Conservation (phyloP, 768 basidiomycete genomes). For the Pleurotus tuoliensis region DNA sequence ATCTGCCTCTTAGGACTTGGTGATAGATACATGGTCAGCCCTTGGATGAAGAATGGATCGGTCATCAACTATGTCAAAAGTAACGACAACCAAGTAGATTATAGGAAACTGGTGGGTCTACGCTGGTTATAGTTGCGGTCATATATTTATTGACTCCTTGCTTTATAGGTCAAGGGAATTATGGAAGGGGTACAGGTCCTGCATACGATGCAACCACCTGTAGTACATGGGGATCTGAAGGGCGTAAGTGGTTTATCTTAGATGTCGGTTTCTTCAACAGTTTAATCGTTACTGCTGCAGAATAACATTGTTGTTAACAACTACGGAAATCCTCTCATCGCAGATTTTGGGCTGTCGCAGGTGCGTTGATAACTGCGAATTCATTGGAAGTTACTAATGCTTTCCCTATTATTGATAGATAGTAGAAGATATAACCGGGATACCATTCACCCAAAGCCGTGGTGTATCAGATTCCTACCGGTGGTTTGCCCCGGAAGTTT, state of each 20-base stretch:
- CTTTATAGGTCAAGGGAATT: slow-evolving; percentile 39
- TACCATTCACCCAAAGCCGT: slow-evolving; percentile 51
- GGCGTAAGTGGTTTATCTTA: slow-evolving; percentile 28
- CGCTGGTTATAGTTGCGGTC: no score
- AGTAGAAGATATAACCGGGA: slow-evolving; percentile 53
- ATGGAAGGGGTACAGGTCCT: slow-evolving; percentile 43
- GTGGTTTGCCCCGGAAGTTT: slow-evolving; percentile 58
- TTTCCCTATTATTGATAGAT: slow-evolving; percentile 28
- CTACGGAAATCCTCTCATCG: slow-evolving; percentile 42
- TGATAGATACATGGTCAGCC: slow-evolving; percentile 51
- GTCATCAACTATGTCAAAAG: slow-evolving; percentile 42
- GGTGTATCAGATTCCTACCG: slow-evolving; percentile 42
- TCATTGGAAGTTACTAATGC: no score
- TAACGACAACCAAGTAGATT: slow-evolving; percentile 35
- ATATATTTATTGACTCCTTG: no score
- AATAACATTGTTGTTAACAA: slow-evolving; percentile 45
- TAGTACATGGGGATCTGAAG: slow-evolving; percentile 55
- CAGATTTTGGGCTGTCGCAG: slow-evolving; percentile 56
- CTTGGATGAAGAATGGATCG: slow-evolving; percentile 53
- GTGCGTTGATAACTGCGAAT: slow-evolving; percentile 19
- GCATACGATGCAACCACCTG: slow-evolving; percentile 45
- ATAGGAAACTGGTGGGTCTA: slow-evolving; percentile 34
- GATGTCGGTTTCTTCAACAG: background rate
- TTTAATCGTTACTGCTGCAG: slow-evolving; percentile 21
- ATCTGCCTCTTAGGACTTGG: slow-evolving; percentile 1